Conservation (phyloP, 73 alveolate species). For the Symbiodinium natans region DNA sequence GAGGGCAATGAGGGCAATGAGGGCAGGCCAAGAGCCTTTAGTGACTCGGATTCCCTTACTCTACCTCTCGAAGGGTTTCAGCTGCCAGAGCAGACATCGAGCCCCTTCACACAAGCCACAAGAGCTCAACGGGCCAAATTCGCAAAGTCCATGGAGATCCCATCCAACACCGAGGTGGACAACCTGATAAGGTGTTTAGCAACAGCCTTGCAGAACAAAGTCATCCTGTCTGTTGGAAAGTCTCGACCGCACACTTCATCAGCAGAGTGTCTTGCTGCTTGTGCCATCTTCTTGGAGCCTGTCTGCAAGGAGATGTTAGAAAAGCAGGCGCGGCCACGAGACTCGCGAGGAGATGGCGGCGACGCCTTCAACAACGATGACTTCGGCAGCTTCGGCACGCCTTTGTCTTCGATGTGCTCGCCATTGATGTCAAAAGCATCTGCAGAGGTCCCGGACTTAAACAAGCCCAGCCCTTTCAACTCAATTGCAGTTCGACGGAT, state of each 20-base stretch:
- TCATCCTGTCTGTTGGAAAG: conserved; percentile 58
- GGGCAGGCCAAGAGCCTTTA: background rate
- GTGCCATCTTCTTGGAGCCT: conserved; percentile 85
- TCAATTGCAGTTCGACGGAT: conserved; percentile 50
- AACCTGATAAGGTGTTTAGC: conserved; percentile 51
- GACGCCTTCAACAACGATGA: background rate
- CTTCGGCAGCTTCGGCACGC: background rate
- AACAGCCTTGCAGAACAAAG: conserved; percentile 76
- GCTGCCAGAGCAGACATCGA: background rate
- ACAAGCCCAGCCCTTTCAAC: conserved; percentile 50
- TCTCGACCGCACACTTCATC: conserved; percentile 77
- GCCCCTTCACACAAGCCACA: background rate
- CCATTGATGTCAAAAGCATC: conserved; percentile 13
- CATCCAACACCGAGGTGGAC: conserved; percentile 41
- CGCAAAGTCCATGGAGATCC: conserved; percentile 82
- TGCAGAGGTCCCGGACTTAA: background rate
- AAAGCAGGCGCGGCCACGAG: background rate
- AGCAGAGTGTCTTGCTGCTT: conserved; percentile 45
- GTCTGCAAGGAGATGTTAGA: conserved; percentile 63
- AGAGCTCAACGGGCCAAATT: conserved; percentile 39
- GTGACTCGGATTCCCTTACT: conserved; percentile 33
- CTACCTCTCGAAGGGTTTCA: background rate
- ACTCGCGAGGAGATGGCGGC: background rate
- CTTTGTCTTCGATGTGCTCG: background rate
- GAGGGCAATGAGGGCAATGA: background rate